Conservation (phyloP, 805 yeast species). For the Monosporozyma yasuniensis region DNA sequence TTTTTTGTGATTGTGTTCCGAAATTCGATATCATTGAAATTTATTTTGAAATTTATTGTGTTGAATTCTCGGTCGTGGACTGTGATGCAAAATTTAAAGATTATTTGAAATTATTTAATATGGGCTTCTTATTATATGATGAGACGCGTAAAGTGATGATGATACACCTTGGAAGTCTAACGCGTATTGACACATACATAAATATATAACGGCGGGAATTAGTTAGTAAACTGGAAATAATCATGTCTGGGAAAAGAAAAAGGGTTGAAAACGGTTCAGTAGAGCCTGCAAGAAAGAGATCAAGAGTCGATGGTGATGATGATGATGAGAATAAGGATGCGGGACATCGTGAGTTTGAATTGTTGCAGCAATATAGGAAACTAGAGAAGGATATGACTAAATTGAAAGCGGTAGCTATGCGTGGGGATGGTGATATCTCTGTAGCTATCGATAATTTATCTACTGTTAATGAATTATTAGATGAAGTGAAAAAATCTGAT, state of each 20-base stretch:
- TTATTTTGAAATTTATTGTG: background rate
- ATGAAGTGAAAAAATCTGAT: constrained; percentile 28
- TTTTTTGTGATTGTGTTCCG: background rate
- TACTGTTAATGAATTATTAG: constrained; percentile 40
- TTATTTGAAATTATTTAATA: too few species aligned
- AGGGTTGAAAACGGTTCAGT: background rate
- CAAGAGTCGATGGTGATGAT: background rate
- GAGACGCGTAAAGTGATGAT: too few species aligned
- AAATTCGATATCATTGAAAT: background rate
- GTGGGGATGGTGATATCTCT: constrained; percentile 45
- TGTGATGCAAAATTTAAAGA: background rate
- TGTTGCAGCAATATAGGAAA: constrained; percentile 28
- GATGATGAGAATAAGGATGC: constrained; percentile 3
- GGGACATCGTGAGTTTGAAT: constrained; percentile 13
- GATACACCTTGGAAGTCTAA: too few species aligned
- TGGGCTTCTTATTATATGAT: too few species aligned
- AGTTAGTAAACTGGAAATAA: background rate
- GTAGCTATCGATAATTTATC: constrained; percentile 38
- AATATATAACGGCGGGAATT: background rate
- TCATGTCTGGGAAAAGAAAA: background rate
- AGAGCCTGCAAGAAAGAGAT: background rate
- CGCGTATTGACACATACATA: too few species aligned
- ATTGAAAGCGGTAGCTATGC: constrained; percentile 43
- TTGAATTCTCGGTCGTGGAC: too few species aligned
- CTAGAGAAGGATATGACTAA: constrained; percentile 23